These are phyloP conservation scores for Hanseniaspora sp. DNA, from an alignment of 1,139 yeast genomes.

Conservation along the genomic window DNA sequence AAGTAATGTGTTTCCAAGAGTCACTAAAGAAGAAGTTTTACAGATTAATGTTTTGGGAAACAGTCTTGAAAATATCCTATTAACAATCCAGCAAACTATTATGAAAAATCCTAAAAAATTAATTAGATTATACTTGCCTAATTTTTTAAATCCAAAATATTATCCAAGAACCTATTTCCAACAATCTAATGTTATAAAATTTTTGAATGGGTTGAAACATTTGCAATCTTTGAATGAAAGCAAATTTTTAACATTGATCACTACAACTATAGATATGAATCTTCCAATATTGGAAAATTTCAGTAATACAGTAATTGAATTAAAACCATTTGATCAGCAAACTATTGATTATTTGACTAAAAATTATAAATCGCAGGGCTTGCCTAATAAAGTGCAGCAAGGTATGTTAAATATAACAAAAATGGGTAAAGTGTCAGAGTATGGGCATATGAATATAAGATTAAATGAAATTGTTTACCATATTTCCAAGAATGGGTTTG, in stretches of 20 bases:
- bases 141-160: slow-evolving; percentile 65
- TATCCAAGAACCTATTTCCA: slow-evolving; percentile 48
- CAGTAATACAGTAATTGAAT: slow-evolving; percentile 58
- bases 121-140: slow-evolving; percentile 63
- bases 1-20: slow-evolving; percentile 54
- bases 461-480: slow-evolving; percentile 76
- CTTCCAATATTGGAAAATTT: slow-evolving; percentile 24
- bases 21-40: slow-evolving; percentile 50
- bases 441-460: slow-evolving; percentile 67
- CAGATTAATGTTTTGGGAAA: slow-evolving; percentile 20
- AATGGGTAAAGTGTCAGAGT: slow-evolving; percentile 58
- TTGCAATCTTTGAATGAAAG: slow-evolving; percentile 40
- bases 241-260: slow-evolving; percentile 38
- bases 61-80: slow-evolving; percentile 6
- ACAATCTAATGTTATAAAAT: slow-evolving; percentile 45
- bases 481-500: slow-evolving; percentile 72
- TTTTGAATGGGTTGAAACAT: slow-evolving; percentile 50
- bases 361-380: slow-evolving; percentile 47
- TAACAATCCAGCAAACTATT: slow-evolving; percentile 21
- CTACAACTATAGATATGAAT: slow-evolving; percentile 35
- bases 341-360: slow-evolving; percentile 54
- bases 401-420: slow-evolving; percentile 72
- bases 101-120: slow-evolving; percentile 36
- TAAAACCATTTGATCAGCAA: slow-evolving; percentile 77
- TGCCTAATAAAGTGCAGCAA: slow-evolving; percentile 70